Percentiles rank a stretch among this genome's conserved stretches.
phyloP scores from a whole-genome alignment of 768 basidiomycete genomes.

The Austroboletus eburneus region DNA sequence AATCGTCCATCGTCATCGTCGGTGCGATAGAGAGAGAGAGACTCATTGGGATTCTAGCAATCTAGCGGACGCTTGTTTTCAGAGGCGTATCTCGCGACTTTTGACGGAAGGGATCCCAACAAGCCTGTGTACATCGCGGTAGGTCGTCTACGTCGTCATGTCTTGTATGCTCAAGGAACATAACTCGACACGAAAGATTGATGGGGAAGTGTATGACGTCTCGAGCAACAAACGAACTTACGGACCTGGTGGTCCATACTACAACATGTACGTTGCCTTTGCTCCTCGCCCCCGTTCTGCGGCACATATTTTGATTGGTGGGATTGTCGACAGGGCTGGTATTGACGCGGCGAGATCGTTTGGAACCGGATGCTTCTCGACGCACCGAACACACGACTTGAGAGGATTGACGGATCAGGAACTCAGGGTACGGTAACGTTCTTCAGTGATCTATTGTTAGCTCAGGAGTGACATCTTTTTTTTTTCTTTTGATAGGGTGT shows the following conservation, averaged over 20 bases:
- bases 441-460: not conserved
- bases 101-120: slow-evolving; percentile 62
- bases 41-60: too few species aligned
- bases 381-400: slow-evolving; percentile 87
- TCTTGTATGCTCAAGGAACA: not conserved
- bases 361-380: slow-evolving; percentile 89
- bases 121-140: slow-evolving; percentile 85
- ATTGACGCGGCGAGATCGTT: slow-evolving; percentile 89
- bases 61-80: slow-evolving; percentile 68
- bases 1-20: too few species aligned
- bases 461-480: not conserved
- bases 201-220: slow-evolving; percentile 92
- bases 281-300: slow-evolving; percentile 11
- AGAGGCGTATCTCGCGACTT: slow-evolving; percentile 59
- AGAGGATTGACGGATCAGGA: slow-evolving; percentile 75
- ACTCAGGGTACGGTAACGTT: slow-evolving; percentile 59
- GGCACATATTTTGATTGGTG: slow-evolving; percentile 22
- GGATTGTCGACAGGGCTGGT: slow-evolving; percentile 57
- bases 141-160: slow-evolving; percentile 26
- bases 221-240: slow-evolving; percentile 71
- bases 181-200: slow-evolving; percentile 54
- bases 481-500: slow-evolving; percentile 50
- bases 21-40: too few species aligned
- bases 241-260: slow-evolving; percentile 85
- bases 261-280: slow-evolving; percentile 51